Evolutionary conservation across 805 yeast genomes (phyloP), one percentile per base, ranked within the genome.

Genomic region (Myxozyma mucilagina): DNA sequence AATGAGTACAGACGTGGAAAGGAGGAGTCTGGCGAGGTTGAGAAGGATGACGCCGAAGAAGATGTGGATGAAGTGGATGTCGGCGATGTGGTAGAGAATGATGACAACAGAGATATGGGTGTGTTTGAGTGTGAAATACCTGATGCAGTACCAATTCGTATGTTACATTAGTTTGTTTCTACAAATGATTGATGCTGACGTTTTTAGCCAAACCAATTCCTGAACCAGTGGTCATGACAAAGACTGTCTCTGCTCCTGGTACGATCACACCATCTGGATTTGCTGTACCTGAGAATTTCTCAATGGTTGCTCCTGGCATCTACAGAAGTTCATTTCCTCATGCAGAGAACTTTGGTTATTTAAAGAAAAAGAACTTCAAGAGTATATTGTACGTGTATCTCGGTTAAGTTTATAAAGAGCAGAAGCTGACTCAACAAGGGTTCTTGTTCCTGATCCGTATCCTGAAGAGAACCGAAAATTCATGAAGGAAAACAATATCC

Each of bases 241-340:
- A 41, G 24, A 52, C 56, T 5, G 42, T 34, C 32, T 6, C 50
- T 14, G 44, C 50, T 3, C 44, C 43, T 18, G 44, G 11, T 7
- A 38, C 16, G 4, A 36, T 11, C 24, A n/a, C 43, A 13, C 36
- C 29, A 1, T 24, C 57, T 16, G 57, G 54, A 14, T 50, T 38
- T 39, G 57, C 57, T 9, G 68, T 66, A 8, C 99, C 99, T 1
- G 97, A 94, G 72, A 94, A 94, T 76, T 94, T 94, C 74, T 83
- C 96, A 6, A 84, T 87, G 51, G 97, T 94, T 1, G 84, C 87
- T 56, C 84, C 86, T 3, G 79, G 82, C 50, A 87, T 94, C 3
- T 94, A 90, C 74, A 79, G 99, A 57, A 85, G 93, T 44, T 88
- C 97, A 48, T 93, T 93, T 73, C 99, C 99, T 1, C 82, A 93